Evolutionary conservation across 176 grass and related monocot genomes (phyloP), one percentile per base, ranked within the genome.

Genomic region (Alopecurus myosuroides): DNA sequence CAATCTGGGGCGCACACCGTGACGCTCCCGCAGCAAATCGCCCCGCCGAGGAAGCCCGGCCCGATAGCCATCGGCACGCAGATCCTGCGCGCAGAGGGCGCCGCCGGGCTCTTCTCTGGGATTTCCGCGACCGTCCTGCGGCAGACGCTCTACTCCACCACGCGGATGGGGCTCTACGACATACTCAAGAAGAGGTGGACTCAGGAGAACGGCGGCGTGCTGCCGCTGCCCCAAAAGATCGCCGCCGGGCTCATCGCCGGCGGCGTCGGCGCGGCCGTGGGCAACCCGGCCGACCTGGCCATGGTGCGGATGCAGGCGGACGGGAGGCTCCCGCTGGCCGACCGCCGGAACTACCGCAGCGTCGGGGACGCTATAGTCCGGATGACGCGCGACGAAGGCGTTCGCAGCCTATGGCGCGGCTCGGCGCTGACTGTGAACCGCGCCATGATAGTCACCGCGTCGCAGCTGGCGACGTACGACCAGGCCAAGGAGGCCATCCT

Each of bases 221-320:
- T 98, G 15, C 90, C 95, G 11, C 92, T 98, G 11, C 88, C 86
- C 83, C 86, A 70, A 68, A 98, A 98, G 82, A 79, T 98, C 31
- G 84, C 82, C 3, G 92, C 95, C 0, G 95, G 95, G 4, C 90
- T 97, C 56, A 37, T 93, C 35, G 92, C 95, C 8, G 95, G 95
- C 60, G 95, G 90, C 13, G 60, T 97, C 34, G 95, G 95, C 46
- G 92, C 95, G 0, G 90, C 95, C 28, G 95, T 98, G 0, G 95
- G 95, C 11, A 98, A 98, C 86, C 95, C 95, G 25, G 95, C 95
- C 52, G 92, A 98, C 82, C 86, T 98, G 8, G 95, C 95, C 72
- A 98, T 98, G 95, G 95, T 98, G 36, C 88, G 95, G 83, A 98
- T 98, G 95, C 95, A 98, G 88, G 95, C 95, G 1, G 95, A 98